phyloP scores from a whole-genome alignment of 78 protist species.

The Isochrysis galbana region DNA sequence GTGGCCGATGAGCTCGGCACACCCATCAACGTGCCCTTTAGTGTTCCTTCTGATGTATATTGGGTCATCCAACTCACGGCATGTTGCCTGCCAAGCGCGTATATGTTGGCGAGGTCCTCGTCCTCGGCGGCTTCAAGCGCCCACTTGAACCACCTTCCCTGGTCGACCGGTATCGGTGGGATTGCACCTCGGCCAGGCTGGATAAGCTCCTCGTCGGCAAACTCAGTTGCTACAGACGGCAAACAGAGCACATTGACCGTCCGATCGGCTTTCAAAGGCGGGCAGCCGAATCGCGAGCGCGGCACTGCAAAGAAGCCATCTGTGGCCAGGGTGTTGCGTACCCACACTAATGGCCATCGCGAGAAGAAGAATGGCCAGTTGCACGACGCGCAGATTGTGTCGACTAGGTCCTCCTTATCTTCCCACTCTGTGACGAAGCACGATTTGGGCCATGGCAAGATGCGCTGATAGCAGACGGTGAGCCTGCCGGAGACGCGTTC shows the following conservation, averaged over 20 bases:
- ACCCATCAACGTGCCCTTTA: too few species aligned
- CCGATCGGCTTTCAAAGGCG: neutral
- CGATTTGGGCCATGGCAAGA: neutral
- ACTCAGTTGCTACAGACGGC: neutral
- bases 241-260: neutral
- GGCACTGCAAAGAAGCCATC: constrained; percentile 7
- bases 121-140: too few species aligned
- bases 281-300: neutral
- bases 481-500: neutral
- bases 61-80: too few species aligned
- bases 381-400: neutral
- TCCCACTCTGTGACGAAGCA: neutral
- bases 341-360: neutral
- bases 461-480: neutral
- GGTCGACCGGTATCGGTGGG: too few species aligned
- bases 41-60: too few species aligned
- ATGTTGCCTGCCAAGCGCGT: too few species aligned
- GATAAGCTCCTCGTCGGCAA: neutral
- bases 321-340: neutral
- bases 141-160: too few species aligned
- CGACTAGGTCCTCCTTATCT: neutral
- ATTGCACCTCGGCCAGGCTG: neutral
- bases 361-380: constrained; percentile 26
- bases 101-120: too few species aligned
- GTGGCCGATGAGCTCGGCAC: too few species aligned